A percentile compares a stretch with the other conserved stretches of the same genome.
Conservation (phyloP, 352 stramenopile species). For the Globisporangium apiculatum region DNA sequence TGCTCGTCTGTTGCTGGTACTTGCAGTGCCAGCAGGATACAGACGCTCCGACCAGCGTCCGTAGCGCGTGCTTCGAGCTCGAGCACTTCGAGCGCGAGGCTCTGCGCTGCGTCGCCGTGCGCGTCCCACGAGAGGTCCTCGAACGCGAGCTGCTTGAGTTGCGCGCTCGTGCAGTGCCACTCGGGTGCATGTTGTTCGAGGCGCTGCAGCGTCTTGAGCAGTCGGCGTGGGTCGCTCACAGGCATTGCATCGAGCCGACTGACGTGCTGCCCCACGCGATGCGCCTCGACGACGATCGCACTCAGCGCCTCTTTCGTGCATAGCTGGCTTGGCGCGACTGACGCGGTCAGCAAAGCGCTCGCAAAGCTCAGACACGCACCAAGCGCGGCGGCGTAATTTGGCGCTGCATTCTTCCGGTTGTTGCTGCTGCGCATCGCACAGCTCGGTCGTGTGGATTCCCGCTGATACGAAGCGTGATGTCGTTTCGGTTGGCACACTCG, state of each 20-base stretch:
- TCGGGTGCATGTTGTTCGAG: conserved; percentile 3
- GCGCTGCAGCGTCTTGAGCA: conserved; percentile 15
- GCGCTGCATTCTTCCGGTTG: no score
- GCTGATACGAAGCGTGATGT: no score
- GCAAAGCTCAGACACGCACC: conserved; percentile 43
- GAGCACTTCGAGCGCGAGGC: conserved; percentile 53
- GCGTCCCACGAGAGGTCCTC: conserved; percentile 59
- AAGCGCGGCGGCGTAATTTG: conserved; percentile 19
- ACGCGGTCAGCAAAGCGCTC: conserved; percentile 20
- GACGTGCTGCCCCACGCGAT: conserved; percentile 40
- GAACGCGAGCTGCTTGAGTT: conserved; percentile 19
- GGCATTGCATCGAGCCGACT: conserved; percentile 3
- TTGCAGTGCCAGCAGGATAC: conserved; percentile 26
- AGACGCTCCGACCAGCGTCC: conserved; percentile 17
- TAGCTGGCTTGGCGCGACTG: conserved; percentile 15
- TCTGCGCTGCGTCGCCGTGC: conserved; percentile 31
- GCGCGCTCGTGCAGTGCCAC: conserved; percentile 1
- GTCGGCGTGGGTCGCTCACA: conserved; percentile 17
- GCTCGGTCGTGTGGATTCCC: no score
- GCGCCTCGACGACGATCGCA: conserved; percentile 47
- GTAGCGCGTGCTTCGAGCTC: conserved; percentile 35
- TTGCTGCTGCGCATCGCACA: no score
- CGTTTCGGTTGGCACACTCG: no score
- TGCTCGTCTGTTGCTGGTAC: no score
- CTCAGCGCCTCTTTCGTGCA: conserved; percentile 43